Percentiles rank a stretch among this genome's conserved stretches.
phyloP scores from a whole-genome alignment of 1,284 basidiomycete species.

The Pascua guehoae region DNA sequence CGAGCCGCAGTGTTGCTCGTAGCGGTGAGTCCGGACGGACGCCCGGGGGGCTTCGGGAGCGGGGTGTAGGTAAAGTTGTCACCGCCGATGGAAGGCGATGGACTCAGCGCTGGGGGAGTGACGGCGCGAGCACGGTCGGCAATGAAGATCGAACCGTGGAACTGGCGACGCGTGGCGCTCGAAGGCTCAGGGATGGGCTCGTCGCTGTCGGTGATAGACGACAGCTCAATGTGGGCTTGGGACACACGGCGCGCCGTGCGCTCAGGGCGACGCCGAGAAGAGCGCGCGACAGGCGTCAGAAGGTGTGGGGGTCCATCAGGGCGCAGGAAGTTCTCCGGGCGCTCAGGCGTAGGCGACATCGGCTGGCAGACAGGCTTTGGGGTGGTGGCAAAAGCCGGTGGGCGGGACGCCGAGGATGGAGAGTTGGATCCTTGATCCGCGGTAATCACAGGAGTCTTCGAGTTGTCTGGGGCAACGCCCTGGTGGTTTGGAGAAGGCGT shows the following conservation, averaged over 20 bases:
- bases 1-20: too few species aligned
- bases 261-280: neutral
- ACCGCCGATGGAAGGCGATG: constrained; percentile 33
- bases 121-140: constrained; percentile 1
- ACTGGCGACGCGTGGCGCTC: constrained; percentile 2
- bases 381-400: constrained; percentile 20
- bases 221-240: constrained; percentile 28
- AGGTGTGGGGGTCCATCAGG: constrained; percentile 2
- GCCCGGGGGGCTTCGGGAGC: constrained; percentile 3
- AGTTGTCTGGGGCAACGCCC: too few species aligned
- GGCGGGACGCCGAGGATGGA: too few species aligned
- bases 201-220: constrained; percentile 25
- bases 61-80: constrained; percentile 21
- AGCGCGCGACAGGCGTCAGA: constrained; percentile 16
- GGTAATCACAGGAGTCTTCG: neutral
- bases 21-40: too few species aligned
- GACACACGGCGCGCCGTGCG: constrained; percentile 20
- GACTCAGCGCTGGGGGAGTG: constrained; percentile 28
- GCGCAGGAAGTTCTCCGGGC: constrained; percentile 7
- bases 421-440: neutral
- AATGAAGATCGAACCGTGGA: constrained; percentile 12
- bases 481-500: too few species aligned
- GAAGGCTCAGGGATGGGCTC: neutral
- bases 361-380: constrained; percentile 22
- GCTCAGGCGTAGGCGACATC: constrained; percentile 23